Evolutionary conservation across 768 basidiomycete species (phyloP), one percentile per base, ranked within the genome.

Genomic region (Udeniomyces megalosporus): DNA sequence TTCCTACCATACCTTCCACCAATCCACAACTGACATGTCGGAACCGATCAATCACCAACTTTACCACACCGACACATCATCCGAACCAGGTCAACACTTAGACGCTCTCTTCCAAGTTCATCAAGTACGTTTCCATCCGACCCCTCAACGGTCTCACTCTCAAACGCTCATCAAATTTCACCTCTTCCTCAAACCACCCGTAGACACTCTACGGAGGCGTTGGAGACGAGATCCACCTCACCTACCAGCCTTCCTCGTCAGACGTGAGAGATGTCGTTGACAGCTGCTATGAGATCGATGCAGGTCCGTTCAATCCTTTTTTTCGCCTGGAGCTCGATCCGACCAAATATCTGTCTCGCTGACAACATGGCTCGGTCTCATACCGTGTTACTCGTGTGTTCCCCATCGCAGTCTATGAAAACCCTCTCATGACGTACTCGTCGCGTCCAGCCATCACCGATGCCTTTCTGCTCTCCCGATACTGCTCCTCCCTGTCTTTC

Each of bases 381-480:
- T 10, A 6, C 15, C 5, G 4, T 20, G 20, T 24, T 6, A 45
- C 26, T 29, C 35, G 2, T 35, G 29, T 49, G 4, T 48, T 11
- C n/a, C 10, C 17, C 34, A 2, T 10, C 7, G 17, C 54, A 62
- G 61, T 62, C 22, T 62, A 62, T 48, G 61, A 62, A 38, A 62
- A 62, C 20, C 61, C 61, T 1, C 26, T 62, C n/a, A 26, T 62
- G 11, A 47, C 61, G 12, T 62, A 55, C 35, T 57, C 46, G 26
- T 31, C 42, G 2, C 46, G 49, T 1, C 61, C 61, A 7, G 47
- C 61, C 12, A 62, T 62, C n/a, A 56, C 54, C 2, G 53, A 62
- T 11, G 61, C 61, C 7, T 62, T 62, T 26, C 54, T 56, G 10
- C 61, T 62, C 22, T 57, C 61, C 1, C 61, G 47, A 2, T 56